phyloP scores from a whole-genome alignment of 2,329 filamentous ascomycete genomes.

The Thyridium curvatum region DNA sequence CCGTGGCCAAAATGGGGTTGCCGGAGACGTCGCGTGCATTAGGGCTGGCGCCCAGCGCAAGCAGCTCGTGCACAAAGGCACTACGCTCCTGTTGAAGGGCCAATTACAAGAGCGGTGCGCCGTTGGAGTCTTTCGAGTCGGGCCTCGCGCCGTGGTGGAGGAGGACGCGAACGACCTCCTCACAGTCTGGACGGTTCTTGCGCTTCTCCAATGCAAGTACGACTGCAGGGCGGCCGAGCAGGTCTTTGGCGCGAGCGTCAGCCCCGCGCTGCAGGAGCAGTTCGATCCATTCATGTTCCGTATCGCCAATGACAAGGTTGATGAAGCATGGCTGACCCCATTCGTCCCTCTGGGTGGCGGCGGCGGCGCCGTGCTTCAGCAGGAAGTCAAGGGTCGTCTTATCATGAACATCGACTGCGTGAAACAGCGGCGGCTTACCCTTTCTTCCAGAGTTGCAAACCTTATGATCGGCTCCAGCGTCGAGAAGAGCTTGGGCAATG shows the following conservation, averaged over 20 bases:
- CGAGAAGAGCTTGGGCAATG: slow-evolving; percentile 23
- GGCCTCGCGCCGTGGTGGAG: slow-evolving; percentile 4
- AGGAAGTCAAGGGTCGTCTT: slow-evolving; percentile 14
- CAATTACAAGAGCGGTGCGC: slow-evolving; percentile 2
- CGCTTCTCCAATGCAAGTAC: slow-evolving; percentile 12
- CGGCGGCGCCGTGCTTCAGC: slow-evolving; percentile 26
- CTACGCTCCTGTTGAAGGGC: slow-evolving; percentile 2
- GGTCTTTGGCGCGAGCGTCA: slow-evolving; percentile 18
- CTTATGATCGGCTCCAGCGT: slow-evolving; percentile 12
- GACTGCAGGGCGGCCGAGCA: slow-evolving; percentile 1
- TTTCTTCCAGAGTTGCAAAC: slow-evolving; percentile 12
- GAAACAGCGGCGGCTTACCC: slow-evolving; percentile 14
- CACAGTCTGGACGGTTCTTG: slow-evolving; percentile 2
- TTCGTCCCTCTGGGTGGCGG: slow-evolving; percentile 18
- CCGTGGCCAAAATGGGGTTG: slow-evolving; percentile 1
- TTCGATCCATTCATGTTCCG: slow-evolving; percentile 15
- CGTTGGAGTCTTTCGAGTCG: slow-evolving; percentile 1
- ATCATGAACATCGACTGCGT: slow-evolving; percentile 9
- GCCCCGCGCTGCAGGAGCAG: slow-evolving; percentile 27
- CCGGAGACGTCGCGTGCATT: slow-evolving; percentile 1
- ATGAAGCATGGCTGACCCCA: slow-evolving; percentile 14
- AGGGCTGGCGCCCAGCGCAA: slow-evolving; percentile 3
- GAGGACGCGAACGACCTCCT: slow-evolving; percentile 4
- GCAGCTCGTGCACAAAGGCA: slow-evolving; percentile 1
- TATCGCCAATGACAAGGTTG: slow-evolving; percentile 14